Evolutionary conservation across 306 rosid species (phyloP).

Genomic region (Mimosa bimucronata): DNA sequence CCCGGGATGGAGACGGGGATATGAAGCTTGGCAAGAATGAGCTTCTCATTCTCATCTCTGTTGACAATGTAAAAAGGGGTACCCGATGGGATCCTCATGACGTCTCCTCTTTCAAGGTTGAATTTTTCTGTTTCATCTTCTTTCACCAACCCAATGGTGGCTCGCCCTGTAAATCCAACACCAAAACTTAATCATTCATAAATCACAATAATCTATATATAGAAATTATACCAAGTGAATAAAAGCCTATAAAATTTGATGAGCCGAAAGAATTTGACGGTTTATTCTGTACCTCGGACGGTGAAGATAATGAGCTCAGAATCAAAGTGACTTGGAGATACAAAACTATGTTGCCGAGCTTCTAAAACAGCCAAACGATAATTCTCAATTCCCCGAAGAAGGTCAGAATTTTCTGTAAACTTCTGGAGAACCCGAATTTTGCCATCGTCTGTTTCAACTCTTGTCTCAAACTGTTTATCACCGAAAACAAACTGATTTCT

Average conservation of each 20-base stretch:
- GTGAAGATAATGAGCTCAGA: constrained; percentile 57
- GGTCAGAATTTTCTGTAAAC: constrained; percentile 40
- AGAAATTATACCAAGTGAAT: neutral
- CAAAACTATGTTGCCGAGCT: constrained; percentile 52
- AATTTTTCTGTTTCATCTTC: constrained; percentile 53
- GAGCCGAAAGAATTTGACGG: too few species aligned
- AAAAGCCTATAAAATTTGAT: neutral
- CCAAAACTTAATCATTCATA: neutral
- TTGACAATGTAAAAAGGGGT: constrained; percentile 58
- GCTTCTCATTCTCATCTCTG: constrained; percentile 60
- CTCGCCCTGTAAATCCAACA: constrained; percentile 50
- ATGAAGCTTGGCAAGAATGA: constrained; percentile 49
- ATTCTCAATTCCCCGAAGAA: constrained; percentile 64
- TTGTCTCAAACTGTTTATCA: constrained; percentile 45
- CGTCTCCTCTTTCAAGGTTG: constrained; percentile 61
- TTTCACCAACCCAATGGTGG: constrained; percentile 50
- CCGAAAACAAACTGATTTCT: constrained; percentile 53
- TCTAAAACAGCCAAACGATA: constrained; percentile 53
- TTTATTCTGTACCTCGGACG: constrained; percentile 44
- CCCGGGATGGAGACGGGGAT: constrained; percentile 52
- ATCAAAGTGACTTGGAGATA: constrained; percentile 60
- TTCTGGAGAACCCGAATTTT: constrained; percentile 46
- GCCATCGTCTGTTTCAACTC: constrained; percentile 53
- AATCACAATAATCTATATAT: neutral
- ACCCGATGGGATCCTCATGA: constrained; percentile 60